These are phyloP conservation scores for Sapria himalayana DNA, from an alignment of 345 rosid species.

Conservation along the genomic window DNA sequence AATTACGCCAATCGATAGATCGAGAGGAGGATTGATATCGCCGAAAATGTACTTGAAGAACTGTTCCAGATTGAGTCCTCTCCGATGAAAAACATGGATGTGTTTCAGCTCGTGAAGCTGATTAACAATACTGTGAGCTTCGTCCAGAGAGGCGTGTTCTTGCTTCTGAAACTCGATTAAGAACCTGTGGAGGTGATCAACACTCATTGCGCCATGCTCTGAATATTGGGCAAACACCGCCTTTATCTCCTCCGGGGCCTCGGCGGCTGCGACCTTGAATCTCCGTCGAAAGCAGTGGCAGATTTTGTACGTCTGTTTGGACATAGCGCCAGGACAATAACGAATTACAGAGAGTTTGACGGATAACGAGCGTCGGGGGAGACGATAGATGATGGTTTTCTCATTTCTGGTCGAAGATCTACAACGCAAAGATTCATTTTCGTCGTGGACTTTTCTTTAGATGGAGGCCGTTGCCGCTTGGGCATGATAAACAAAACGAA, in stretches of 20 bases:
- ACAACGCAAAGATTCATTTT: no score
- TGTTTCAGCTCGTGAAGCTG: slow-evolving; percentile 22
- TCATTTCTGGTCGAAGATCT: no score
- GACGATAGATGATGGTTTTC: no score
- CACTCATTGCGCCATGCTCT: slow-evolving; percentile 23
- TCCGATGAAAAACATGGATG: slow-evolving; percentile 15
- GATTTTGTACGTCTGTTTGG: slow-evolving; percentile 54
- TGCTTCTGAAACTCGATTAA: slow-evolving; percentile 36
- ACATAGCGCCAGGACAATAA: slow-evolving; percentile 21
- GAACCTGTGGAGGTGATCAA: slow-evolving; percentile 37
- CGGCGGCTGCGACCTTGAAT: slow-evolving; percentile 49
- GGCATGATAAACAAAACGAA: no score
- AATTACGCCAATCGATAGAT: slow-evolving; percentile 25
- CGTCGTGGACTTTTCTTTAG: no score
- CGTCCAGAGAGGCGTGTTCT: slow-evolving; percentile 15
- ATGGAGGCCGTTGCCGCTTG: no score
- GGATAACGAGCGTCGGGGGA: background rate
- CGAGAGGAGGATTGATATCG: slow-evolving; percentile 27
- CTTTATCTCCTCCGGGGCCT: slow-evolving; percentile 60
- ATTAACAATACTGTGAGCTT: slow-evolving; percentile 38
- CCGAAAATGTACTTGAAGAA: slow-evolving; percentile 45
- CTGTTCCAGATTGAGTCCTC: slow-evolving; percentile 37
- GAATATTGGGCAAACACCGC: slow-evolving; percentile 25
- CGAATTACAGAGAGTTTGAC: background rate
- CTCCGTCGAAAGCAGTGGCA: slow-evolving; percentile 60